Evolutionary conservation across 2,329 filamentous ascomycete species (phyloP).

Genomic region (Emmonsiellopsis sp.): DNA sequence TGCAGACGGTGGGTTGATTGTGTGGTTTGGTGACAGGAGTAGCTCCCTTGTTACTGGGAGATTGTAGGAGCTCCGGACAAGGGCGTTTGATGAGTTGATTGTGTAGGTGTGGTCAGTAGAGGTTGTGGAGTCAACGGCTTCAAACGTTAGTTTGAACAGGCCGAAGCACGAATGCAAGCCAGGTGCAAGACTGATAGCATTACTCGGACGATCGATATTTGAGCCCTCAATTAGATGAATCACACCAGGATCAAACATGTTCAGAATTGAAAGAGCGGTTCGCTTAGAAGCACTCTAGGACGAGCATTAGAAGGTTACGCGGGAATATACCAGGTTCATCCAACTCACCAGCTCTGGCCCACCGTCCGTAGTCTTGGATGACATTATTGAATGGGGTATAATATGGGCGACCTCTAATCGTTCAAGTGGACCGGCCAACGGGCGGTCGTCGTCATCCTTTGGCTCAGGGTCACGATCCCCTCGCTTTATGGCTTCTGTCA

Average conservation of each 20-base stretch:
- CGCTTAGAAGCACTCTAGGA: conserved; percentile 20
- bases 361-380: neutral
- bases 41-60: conserved; percentile 8
- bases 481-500: conserved; percentile 10
- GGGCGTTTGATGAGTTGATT: neutral
- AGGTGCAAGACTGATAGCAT: conserved; percentile 29
- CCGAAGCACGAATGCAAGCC: conserved; percentile 22
- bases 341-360: conserved; percentile 4
- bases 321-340: conserved; percentile 1
- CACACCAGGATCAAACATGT: conserved; percentile 34
- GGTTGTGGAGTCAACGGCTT: conserved; percentile 4
- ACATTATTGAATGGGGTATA: conserved; percentile 13
- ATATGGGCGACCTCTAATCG: conserved; percentile 16
- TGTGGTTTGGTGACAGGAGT: conserved; percentile 15
- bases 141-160: conserved; percentile 5
- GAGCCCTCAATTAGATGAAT: conserved; percentile 29
- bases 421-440: conserved; percentile 7
- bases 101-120: conserved; percentile 1
- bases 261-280: conserved; percentile 29
- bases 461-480: conserved; percentile 7
- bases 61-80: conserved; percentile 2
- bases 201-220: conserved; percentile 34
- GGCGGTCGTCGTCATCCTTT: conserved; percentile 13
- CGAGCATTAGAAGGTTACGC: conserved; percentile 1
- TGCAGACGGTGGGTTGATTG: conserved; percentile 19